Conservation (phyloP, 371 early-diverging fungal genomes). For the Mucor circinelloides region DNA sequence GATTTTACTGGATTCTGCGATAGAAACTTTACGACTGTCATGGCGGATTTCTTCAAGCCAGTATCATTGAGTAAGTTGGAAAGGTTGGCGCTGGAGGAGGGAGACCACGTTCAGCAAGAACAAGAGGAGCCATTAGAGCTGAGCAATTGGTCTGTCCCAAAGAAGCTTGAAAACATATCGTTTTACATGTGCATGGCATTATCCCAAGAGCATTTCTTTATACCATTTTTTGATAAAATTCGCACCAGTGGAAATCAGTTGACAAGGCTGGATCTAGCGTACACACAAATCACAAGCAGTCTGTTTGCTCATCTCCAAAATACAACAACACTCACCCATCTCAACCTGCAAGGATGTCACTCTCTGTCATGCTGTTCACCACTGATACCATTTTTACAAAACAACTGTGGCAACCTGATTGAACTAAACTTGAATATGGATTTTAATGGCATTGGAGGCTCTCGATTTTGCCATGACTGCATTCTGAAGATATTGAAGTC, state of each 20-base stretch:
- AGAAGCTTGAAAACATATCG: slow-evolving; percentile 27
- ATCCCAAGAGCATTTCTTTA: slow-evolving; percentile 34
- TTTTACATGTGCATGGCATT: slow-evolving; percentile 42
- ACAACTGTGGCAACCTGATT: slow-evolving; percentile 6
- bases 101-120: background rate
- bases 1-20: slow-evolving; percentile 42
- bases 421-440: slow-evolving; percentile 37
- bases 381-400: slow-evolving; percentile 17
- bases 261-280: slow-evolving; percentile 31
- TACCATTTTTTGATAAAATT: slow-evolving; percentile 38
- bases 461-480: slow-evolving; percentile 33
- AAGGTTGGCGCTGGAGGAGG: background rate
- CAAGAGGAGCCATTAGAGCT: background rate
- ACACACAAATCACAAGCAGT: slow-evolving; percentile 35
- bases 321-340: slow-evolving; percentile 22
- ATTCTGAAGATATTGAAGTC: slow-evolving; percentile 10
- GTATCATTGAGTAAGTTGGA: background rate
- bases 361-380: slow-evolving; percentile 34
- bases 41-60: slow-evolving; percentile 27
- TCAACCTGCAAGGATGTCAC: slow-evolving; percentile 38
- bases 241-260: slow-evolving; percentile 11
- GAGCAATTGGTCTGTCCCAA: slow-evolving; percentile 21
- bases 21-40: slow-evolving; percentile 25
- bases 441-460: slow-evolving; percentile 27
- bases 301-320: slow-evolving; percentile 25